Evolutionary conservation across 2,329 filamentous ascomycete genomes (phyloP), one percentile per base, ranked within the genome.

Genomic region (Ophiocordyceps unilateralis): DNA sequence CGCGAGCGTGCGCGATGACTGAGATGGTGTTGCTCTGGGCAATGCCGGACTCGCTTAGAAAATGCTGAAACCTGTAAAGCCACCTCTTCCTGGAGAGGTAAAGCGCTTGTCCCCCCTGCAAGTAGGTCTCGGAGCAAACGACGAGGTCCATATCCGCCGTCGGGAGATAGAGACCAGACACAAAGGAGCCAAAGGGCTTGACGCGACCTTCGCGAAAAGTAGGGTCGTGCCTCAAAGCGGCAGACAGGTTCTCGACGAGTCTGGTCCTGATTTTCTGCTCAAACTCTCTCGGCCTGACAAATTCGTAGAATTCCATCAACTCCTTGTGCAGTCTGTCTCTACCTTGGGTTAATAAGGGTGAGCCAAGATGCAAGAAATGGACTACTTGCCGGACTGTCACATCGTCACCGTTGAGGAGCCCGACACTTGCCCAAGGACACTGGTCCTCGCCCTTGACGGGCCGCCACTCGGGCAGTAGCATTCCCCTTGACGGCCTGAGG

Each of bases 101-200:
- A 46, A 63, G 64, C 45, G 72, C 57, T 9, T 64, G 54, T 2
- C 72, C 73, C 4, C 69, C 66, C 9, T 64, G 57, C 48, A 77
- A 66, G 49, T 76, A 86, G 22, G 67, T 65, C 3, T 57, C 54
- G 0, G 73, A 77, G 41, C 88, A 74, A 42, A 91, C 72, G 3
- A 94, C 91, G 40, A 98, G 68, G 57, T 98, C 91, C 78, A 98
- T 93, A 56, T 98, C 91, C 15, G 84, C 86, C 1, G 83, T 76
- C 0, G 74, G 74, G 2, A 78, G 63, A 50, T 77, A 78, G 8
- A 86, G 66, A 0, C 83, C 86, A 3, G 86, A 86, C 51, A 86
- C 88, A 60, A 88, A 98, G 0, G 91, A 96, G n/a, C 91, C 91
- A 57, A 98, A 98, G 10, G 81, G 70, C 28, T 73, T 67, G 8